These are phyloP conservation scores for Tinospora cordifolia DNA, from an alignment of 164 flowering plant species.

Conservation along the genomic window DNA sequence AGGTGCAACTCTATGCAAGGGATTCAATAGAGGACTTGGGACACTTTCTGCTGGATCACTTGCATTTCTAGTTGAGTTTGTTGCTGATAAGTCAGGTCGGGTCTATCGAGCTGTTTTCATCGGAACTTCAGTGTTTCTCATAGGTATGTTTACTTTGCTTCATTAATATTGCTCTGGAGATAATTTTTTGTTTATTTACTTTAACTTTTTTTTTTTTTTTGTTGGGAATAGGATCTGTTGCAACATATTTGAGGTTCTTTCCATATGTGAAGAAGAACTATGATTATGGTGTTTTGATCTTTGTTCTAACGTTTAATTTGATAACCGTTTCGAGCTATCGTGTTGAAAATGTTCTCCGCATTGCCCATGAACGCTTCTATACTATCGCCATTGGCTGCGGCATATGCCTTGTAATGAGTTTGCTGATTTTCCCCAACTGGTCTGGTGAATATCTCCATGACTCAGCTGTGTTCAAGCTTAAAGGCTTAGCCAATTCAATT, in stretches of 20 bases:
- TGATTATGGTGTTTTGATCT: slow-evolving; percentile 80
- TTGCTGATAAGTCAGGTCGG: slow-evolving; percentile 43
- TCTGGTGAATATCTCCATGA: slow-evolving; percentile 80
- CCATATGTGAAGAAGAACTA: slow-evolving; percentile 80
- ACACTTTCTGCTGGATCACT: slow-evolving; percentile 68
- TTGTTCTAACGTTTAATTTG: slow-evolving; percentile 76
- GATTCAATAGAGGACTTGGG: slow-evolving; percentile 83
- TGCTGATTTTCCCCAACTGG: slow-evolving; percentile 73
- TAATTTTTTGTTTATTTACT: not conserved
- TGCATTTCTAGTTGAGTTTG: slow-evolving; percentile 59
- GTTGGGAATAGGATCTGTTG: slow-evolving; percentile 17
- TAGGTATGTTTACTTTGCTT: slow-evolving; percentile 36
- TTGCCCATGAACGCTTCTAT: slow-evolving; percentile 59
- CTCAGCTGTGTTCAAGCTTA: slow-evolving; percentile 58
- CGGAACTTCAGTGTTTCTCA: slow-evolving; percentile 38
- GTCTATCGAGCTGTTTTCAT: slow-evolving; percentile 57
- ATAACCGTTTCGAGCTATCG: slow-evolving; percentile 78
- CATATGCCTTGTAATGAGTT: slow-evolving; percentile 67
- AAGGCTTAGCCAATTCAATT: slow-evolving; percentile 62
- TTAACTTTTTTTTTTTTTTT: too few relatives aligned
- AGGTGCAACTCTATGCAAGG: slow-evolving; percentile 93
- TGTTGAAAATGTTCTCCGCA: slow-evolving; percentile 40
- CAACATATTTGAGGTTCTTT: slow-evolving; percentile 68
- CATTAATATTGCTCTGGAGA: not conserved
- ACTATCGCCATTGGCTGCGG: slow-evolving; percentile 79